Percentiles rank a stretch among this genome's conserved stretches.
Conservation (phyloP, 169 alveolate genomes). For the Cryptosporidium sp. region DNA sequence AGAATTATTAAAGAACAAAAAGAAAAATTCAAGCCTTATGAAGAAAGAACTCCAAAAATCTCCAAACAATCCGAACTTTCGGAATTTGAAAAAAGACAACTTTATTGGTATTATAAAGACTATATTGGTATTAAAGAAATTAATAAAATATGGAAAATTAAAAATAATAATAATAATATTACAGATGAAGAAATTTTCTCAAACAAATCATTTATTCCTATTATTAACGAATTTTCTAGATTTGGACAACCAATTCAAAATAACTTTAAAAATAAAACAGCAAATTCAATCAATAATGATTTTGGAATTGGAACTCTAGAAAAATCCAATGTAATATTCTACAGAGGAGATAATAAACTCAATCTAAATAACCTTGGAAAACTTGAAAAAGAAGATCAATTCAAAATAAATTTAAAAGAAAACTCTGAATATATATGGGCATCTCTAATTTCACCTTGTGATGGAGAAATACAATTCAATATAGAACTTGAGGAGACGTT, state of each 20-base stretch:
- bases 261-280: background rate
- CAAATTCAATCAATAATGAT: background rate
- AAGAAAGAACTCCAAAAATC: conserved; percentile 38
- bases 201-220: conserved; percentile 27
- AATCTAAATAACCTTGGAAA: conserved; percentile 11
- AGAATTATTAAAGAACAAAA: background rate
- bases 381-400: background rate
- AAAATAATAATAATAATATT: background rate
- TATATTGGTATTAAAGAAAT: conserved; percentile 25
- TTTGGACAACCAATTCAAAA: conserved; percentile 9
- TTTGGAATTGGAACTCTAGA: background rate
- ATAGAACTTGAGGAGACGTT: background rate
- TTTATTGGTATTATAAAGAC: conserved; percentile 58
- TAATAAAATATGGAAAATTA: conserved; percentile 25
- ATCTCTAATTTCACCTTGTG: conserved; percentile 50
- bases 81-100: conserved; percentile 8
- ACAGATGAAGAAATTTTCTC: conserved; percentile 36
- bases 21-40: conserved; percentile 49
- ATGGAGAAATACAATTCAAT: conserved; percentile 32
- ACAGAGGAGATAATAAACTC: conserved; percentile 4
- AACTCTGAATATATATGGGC: conserved; percentile 39
- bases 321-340: conserved; percentile 10
- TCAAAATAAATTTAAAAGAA: no score
- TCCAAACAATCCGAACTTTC: conserved; percentile 1
- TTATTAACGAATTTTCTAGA: background rate